These are phyloP conservation scores for Talaromyces piceae DNA, from an alignment of 2,329 filamentous ascomycete genomes.

Conservation along the genomic window DNA sequence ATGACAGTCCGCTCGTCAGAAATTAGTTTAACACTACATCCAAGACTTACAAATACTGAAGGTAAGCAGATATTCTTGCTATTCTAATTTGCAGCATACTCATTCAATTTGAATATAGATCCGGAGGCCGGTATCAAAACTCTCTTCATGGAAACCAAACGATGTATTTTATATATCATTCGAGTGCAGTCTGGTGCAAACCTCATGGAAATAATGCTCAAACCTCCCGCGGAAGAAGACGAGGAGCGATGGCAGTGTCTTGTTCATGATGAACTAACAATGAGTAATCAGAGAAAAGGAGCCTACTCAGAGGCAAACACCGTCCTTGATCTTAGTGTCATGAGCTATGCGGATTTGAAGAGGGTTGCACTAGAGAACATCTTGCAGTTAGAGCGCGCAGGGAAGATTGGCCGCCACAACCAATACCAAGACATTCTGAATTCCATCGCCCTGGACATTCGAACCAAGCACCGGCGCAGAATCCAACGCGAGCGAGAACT, in stretches of 20 bases:
- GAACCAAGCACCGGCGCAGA: constrained; percentile 88
- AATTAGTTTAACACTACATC: constrained; percentile 82
- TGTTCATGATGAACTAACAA: constrained; percentile 71
- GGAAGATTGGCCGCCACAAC: constrained; percentile 78
- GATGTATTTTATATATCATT: constrained; percentile 95
- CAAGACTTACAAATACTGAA: constrained; percentile 80
- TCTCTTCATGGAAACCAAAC: constrained; percentile 96
- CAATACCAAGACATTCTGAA: constrained; percentile 98
- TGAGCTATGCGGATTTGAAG: constrained; percentile 90
- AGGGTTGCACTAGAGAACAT: constrained; percentile 90
- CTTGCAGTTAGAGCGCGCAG: constrained; percentile 75
- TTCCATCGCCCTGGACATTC: constrained; percentile 90
- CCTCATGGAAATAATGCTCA: constrained; percentile 91
- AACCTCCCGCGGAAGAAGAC: constrained; percentile 78
- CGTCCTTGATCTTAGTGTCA: constrained; percentile 78
- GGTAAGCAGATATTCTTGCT: constrained; percentile 33
- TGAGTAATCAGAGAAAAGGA: constrained; percentile 62
- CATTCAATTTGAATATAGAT: constrained; percentile 44
- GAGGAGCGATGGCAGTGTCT: constrained; percentile 80
- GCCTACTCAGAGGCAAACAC: constrained; percentile 83
- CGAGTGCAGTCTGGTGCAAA: constrained; percentile 86
- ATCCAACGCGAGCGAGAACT: constrained; percentile 88
- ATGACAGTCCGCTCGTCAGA: constrained; percentile 77
- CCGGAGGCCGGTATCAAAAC: constrained; percentile 87
- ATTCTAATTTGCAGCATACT: background rate